phyloP scores from a whole-genome alignment of 139 green algal species.

The Nannochloris sp. region DNA sequence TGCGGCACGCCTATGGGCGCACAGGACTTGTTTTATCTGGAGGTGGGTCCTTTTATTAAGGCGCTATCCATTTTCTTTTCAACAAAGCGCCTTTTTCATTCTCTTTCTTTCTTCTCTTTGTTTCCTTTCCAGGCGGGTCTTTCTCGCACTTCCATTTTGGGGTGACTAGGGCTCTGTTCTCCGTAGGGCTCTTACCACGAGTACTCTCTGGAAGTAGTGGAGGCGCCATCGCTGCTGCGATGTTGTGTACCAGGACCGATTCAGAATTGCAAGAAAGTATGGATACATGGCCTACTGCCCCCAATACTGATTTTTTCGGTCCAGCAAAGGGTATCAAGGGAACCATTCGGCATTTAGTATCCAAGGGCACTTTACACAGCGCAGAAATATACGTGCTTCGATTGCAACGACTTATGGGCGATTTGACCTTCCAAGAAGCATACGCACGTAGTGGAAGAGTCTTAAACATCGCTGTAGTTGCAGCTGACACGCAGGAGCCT shows the following conservation, averaged over 20 bases:
- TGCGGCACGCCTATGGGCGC: slow-evolving; percentile 85
- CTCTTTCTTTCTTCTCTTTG: too few species aligned
- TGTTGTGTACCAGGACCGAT: slow-evolving; percentile 62
- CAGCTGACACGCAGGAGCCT: slow-evolving; percentile 89
- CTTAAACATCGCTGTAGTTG: slow-evolving; percentile 81
- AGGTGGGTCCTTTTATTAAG: slow-evolving; percentile 49
- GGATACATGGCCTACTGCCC: slow-evolving; percentile 32
- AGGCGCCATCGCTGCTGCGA: slow-evolving; percentile 75
- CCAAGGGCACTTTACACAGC: slow-evolving; percentile 45
- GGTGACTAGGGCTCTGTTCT: slow-evolving; percentile 78
- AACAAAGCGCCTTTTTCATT: too few species aligned
- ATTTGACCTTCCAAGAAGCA: slow-evolving; percentile 76
- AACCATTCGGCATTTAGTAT: slow-evolving; percentile 52
- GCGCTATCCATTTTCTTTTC: too few species aligned
- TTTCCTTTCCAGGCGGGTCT: too few species aligned
- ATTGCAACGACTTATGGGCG: slow-evolving; percentile 58
- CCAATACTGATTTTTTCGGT: slow-evolving; percentile 73
- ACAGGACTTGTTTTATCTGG: slow-evolving; percentile 90
- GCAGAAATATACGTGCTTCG: slow-evolving; percentile 28
- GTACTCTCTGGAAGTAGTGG: slow-evolving; percentile 85
- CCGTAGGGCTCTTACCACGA: slow-evolving; percentile 78
- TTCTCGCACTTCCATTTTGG: slow-evolving; percentile 77
- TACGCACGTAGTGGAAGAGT: slow-evolving; percentile 77
- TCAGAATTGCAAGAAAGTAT: slow-evolving; percentile 58
- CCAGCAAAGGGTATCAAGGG: slow-evolving; percentile 53